Evolutionary conservation across 352 stramenopile species (phyloP).

Genomic region (Plasmopara viticola): DNA sequence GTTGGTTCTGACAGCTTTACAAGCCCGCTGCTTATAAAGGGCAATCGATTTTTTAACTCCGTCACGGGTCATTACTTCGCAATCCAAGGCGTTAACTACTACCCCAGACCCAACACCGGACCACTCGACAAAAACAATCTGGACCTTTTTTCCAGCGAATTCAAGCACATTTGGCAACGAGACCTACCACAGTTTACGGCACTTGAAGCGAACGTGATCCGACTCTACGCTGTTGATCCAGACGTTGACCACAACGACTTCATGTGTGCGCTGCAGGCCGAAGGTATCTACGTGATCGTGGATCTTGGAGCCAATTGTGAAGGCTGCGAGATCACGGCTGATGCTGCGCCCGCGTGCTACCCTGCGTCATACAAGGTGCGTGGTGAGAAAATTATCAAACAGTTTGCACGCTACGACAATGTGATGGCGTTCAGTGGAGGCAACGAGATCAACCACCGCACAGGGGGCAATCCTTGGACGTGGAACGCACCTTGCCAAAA

Average conservation of each 20-base stretch:
- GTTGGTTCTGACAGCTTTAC: too few relatives aligned
- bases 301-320: conserved; percentile 57
- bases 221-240: conserved; percentile 78
- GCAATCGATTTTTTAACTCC: conserved; percentile 75
- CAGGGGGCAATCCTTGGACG: conserved; percentile 29
- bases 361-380: conserved; percentile 58
- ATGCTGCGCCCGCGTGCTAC: conserved; percentile 49
- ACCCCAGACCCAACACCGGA: conserved; percentile 73
- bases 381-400: conserved; percentile 71
- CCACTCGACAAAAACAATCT: conserved; percentile 65
- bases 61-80: conserved; percentile 63
- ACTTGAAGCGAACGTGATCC: conserved; percentile 68
- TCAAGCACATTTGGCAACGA: conserved; percentile 54
- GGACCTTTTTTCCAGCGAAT: conserved; percentile 76
- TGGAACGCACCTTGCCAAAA: conserved; percentile 83
- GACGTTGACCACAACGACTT: conserved; percentile 66
- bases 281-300: conserved; percentile 74
- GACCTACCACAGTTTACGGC: conserved; percentile 64
- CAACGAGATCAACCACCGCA: conserved; percentile 81
- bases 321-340: conserved; percentile 57
- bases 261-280: conserved; percentile 73
- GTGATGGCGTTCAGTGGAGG: conserved; percentile 68
- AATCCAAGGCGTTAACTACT: conserved; percentile 78
- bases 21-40: conserved; percentile 33
- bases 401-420: conserved; percentile 83